These are phyloP conservation scores for Polygonum aviculare DNA, from an alignment of 148 eudicot species.

Conservation along the genomic window DNA sequence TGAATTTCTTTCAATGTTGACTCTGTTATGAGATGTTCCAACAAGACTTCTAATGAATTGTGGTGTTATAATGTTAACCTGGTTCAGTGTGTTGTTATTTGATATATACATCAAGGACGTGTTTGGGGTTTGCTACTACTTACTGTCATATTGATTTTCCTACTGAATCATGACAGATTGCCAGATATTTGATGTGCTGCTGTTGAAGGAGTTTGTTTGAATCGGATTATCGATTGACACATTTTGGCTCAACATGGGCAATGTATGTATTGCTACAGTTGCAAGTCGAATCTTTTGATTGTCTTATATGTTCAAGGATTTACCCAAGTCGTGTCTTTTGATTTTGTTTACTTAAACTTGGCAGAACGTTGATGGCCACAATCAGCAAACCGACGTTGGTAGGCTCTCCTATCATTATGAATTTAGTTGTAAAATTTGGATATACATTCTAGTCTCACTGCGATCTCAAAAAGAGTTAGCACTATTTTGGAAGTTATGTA, in stretches of 20 bases:
- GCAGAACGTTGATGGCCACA: neutral
- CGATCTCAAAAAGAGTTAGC: neutral
- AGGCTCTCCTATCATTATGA: slow-evolving; percentile 9
- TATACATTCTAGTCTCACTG: neutral
- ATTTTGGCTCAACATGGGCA: neutral
- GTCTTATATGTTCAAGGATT: slow-evolving; percentile 2
- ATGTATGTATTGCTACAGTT: neutral
- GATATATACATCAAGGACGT: neutral
- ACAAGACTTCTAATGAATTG: neutral
- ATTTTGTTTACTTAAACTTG: slow-evolving; percentile 1
- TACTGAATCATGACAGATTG: neutral
- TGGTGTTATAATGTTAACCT: neutral
- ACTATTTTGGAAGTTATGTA: neutral
- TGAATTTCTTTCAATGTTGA: neutral
- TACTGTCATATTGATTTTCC: neutral
- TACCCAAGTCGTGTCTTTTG: neutral
- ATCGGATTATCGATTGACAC: neutral
- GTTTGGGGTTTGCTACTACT: neutral
- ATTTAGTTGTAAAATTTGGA: neutral
- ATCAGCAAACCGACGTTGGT: slow-evolving; percentile 22
- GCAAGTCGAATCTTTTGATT: neutral
- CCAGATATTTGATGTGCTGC: neutral
- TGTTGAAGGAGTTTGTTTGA: neutral
- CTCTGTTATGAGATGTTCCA: neutral
- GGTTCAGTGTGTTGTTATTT: neutral